Conservation (phyloP, 2,329 filamentous ascomycete genomes). For the Neofusicoccum ribis region DNA sequence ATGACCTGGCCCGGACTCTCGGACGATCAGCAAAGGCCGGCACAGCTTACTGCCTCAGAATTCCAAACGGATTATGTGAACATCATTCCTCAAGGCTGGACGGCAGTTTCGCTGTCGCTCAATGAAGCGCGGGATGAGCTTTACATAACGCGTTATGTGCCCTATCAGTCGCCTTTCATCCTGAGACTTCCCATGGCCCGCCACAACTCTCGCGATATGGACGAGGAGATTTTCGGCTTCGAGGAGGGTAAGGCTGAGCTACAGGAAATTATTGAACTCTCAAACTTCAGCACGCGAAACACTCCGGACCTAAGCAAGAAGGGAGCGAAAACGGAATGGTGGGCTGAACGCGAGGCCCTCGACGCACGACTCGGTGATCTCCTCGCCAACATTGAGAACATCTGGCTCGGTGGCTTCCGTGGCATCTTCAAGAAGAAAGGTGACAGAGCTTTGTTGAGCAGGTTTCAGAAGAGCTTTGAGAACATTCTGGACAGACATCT, state of each 20-base stretch:
- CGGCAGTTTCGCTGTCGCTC: conserved; percentile 78
- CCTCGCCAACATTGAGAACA: conserved; percentile 80
- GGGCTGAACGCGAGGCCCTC: conserved; percentile 78
- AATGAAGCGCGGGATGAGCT: conserved; percentile 82
- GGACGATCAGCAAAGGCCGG: conserved; percentile 30
- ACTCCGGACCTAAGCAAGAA: conserved; percentile 70
- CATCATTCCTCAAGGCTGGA: conserved; percentile 81
- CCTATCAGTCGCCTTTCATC: conserved; percentile 76
- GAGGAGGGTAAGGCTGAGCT: conserved; percentile 77
- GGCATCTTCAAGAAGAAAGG: conserved; percentile 80
- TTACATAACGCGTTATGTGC: conserved; percentile 81
- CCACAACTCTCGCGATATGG: conserved; percentile 76
- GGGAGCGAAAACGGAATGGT: conserved; percentile 81
- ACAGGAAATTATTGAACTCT: conserved; percentile 74
- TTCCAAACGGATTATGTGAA: conserved; percentile 84
- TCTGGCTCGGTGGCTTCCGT: conserved; percentile 93
- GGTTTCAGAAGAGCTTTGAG: conserved; percentile 77
- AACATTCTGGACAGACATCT: conserved; percentile 79
- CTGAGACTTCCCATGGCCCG: conserved; percentile 82
- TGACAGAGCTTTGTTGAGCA: conserved; percentile 64
- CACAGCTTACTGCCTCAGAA: conserved; percentile 42
- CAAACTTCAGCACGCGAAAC: conserved; percentile 81
- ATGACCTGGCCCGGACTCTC: conserved; percentile 42
- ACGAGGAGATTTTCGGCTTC: conserved; percentile 81
- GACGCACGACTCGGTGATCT: conserved; percentile 77